Evolutionary conservation across 495 filamentous ascomycete species (phyloP).

Genomic region (Penicillium subrubescens): DNA sequence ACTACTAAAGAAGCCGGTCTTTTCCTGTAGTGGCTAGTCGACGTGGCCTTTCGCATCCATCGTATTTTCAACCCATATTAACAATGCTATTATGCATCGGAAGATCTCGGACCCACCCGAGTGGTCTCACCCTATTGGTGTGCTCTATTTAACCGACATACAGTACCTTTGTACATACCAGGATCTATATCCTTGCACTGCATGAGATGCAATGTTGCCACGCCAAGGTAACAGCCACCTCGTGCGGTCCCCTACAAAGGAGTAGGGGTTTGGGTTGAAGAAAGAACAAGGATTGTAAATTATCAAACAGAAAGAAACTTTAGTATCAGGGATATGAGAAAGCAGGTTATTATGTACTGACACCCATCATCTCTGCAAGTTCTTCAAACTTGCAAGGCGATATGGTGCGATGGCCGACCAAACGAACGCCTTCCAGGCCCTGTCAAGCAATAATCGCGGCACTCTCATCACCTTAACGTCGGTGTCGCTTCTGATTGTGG

Average conservation of each 20-base stretch:
- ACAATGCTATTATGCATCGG: constrained; percentile 1
- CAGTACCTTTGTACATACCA: not conserved
- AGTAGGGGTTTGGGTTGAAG: constrained; percentile 6
- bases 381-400: not conserved
- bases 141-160: not conserved
- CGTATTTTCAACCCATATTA: not conserved
- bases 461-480: constrained; percentile 27
- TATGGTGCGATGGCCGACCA: constrained; percentile 19
- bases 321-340: not conserved
- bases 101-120: not conserved
- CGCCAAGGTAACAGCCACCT: constrained; percentile 4
- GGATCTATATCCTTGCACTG: constrained; percentile 7
- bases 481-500: constrained; percentile 25
- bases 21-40: not conserved
- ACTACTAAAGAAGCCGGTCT: not conserved
- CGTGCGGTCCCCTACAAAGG: not conserved
- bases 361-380: not conserved
- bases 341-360: not conserved
- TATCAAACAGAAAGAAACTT: not conserved
- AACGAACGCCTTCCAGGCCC: constrained; percentile 18
- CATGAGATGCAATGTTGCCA: not conserved
- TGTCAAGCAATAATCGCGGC: constrained; percentile 26
- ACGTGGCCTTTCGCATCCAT: not conserved
- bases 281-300: constrained; percentile 7
- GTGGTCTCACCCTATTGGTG: not conserved